Evolutionary conservation across 75 land plant genomes (phyloP).

Genomic region (Pinus albicaulis): DNA sequence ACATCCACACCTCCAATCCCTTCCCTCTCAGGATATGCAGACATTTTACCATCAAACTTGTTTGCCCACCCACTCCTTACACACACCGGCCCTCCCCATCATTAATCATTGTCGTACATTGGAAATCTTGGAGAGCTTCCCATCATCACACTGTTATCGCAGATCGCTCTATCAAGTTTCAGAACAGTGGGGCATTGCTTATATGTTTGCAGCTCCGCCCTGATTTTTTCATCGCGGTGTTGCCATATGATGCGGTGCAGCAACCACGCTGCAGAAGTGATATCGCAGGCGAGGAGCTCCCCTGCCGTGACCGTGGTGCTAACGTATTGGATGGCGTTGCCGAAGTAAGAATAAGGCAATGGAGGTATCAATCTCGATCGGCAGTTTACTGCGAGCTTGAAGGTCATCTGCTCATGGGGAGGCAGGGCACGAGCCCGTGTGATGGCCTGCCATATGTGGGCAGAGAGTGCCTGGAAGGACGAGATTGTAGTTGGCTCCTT

Average conservation of each 20-base stretch:
- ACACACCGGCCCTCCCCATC: constrained; percentile 53
- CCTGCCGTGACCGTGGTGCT: constrained; percentile 29
- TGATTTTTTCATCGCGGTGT: constrained; percentile 37
- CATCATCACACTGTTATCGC: not conserved
- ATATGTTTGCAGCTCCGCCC: constrained; percentile 34
- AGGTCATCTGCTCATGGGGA: constrained; percentile 25
- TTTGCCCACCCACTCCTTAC: constrained; percentile 34
- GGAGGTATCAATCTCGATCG: constrained; percentile 45
- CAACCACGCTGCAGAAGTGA: constrained; percentile 27
- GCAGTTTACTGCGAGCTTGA: constrained; percentile 67
- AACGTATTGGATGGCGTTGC: constrained; percentile 70
- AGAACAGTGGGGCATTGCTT: constrained; percentile 34
- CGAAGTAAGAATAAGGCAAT: constrained; percentile 54
- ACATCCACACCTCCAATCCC: constrained; percentile 34
- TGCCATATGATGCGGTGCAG: constrained; percentile 37
- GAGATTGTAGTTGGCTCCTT: constrained; percentile 11
- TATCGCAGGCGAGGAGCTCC: constrained; percentile 23
- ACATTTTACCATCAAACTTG: constrained; percentile 46
- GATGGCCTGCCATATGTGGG: constrained; percentile 55
- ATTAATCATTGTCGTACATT: constrained; percentile 58
- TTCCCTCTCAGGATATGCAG: constrained; percentile 35
- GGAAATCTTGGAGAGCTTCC: constrained; percentile 63
- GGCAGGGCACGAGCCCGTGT: constrained; percentile 48
- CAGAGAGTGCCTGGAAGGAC: constrained; percentile 61
- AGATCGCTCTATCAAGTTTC: constrained; percentile 42